These are phyloP conservation scores for Boletus sp. DNA, from an alignment of 768 basidiomycete species.

Conservation along the genomic window DNA sequence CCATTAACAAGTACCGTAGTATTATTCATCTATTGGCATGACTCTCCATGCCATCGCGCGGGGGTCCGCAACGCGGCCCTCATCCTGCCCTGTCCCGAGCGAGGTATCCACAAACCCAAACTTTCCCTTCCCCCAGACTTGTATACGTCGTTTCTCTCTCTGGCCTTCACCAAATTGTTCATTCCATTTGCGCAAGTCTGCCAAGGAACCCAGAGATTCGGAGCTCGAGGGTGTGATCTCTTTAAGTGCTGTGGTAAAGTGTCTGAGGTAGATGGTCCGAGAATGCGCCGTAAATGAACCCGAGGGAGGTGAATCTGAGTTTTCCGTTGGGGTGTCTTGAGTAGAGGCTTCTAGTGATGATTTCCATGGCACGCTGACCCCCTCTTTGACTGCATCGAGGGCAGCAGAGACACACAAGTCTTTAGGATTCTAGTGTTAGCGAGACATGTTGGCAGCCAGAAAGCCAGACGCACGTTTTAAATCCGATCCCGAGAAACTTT, in stretches of 20 bases:
- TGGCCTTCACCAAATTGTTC: conserved; percentile 91
- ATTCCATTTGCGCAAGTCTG: conserved; percentile 84
- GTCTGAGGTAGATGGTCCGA: conserved; percentile 50
- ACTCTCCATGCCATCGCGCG: conserved; percentile 11
- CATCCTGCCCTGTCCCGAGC: conserved; percentile 32
- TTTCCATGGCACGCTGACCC: conserved; percentile 76
- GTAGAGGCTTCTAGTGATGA: conserved; percentile 4
- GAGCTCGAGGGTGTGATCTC: conserved; percentile 91
- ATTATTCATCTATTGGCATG: conserved; percentile 26
- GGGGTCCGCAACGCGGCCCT: conserved; percentile 40
- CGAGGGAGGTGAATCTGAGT: conserved; percentile 7
- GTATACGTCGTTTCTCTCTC: conserved; percentile 58
- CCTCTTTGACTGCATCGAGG: conserved; percentile 86
- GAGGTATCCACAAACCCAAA: conserved; percentile 76
- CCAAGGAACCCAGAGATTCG: conserved; percentile 70
- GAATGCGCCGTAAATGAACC: conserved; percentile 8
- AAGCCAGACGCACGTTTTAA: conserved; percentile 70
- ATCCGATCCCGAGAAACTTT: conserved; percentile 91
- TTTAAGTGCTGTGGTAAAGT: conserved; percentile 81
- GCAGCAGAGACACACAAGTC: conserved; percentile 93
- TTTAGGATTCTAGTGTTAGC: conserved; percentile 30
- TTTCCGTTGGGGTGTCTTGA: background rate
- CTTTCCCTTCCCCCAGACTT: conserved; percentile 82
- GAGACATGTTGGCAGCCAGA: background rate
- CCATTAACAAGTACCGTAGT: conserved; percentile 20